A percentile compares a stretch with the other conserved stretches of the same genome.
These are phyloP conservation scores for Coprinopsis marcescibilis DNA, from an alignment of 768 basidiomycete genomes.

Conservation along the genomic window DNA sequence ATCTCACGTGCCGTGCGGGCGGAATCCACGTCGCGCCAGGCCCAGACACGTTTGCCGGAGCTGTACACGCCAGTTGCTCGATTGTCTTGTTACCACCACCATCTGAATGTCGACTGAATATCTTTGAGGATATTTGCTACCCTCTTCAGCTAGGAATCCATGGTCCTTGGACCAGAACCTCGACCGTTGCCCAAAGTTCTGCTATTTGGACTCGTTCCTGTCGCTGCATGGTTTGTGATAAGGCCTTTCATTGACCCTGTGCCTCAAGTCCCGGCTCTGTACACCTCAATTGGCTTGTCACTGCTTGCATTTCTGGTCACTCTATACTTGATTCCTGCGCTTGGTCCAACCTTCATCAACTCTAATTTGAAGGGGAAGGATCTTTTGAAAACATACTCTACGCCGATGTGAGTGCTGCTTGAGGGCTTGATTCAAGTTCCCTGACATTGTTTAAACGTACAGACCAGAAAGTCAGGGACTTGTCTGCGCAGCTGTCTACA, in stretches of 20 bases:
- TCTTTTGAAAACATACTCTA: constrained; percentile 73
- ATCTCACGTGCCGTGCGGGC: constrained; percentile 2
- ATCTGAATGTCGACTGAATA: constrained; percentile 4
- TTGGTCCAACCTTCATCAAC: constrained; percentile 73
- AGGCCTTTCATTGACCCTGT: constrained; percentile 66
- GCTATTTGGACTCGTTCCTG: constrained; percentile 55
- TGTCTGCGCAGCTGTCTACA: constrained; percentile 85
- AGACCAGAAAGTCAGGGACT: constrained; percentile 95
- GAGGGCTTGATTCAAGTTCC: no score
- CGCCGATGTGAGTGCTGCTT: constrained; percentile 71
- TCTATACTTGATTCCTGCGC: constrained; percentile 72
- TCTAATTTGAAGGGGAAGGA: constrained; percentile 85
- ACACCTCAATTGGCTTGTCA: constrained; percentile 78
- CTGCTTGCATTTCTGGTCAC: constrained; percentile 76
- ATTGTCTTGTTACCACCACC: no score
- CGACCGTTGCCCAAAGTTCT: constrained; percentile 49
- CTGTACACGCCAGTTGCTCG: no score
- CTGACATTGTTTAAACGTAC: no score
- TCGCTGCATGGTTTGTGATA: constrained; percentile 68
- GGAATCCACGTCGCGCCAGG: background rate
- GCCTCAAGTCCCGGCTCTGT: constrained; percentile 66
- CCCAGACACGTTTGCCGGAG: background rate
- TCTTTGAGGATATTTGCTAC: constrained; percentile 6
- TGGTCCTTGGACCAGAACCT: constrained; percentile 28
- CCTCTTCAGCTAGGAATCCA: background rate